Evolutionary conservation across 2,329 filamentous ascomycete genomes (phyloP), one percentile per base, ranked within the genome.

Genomic region (Tolypocladium paradoxum): DNA sequence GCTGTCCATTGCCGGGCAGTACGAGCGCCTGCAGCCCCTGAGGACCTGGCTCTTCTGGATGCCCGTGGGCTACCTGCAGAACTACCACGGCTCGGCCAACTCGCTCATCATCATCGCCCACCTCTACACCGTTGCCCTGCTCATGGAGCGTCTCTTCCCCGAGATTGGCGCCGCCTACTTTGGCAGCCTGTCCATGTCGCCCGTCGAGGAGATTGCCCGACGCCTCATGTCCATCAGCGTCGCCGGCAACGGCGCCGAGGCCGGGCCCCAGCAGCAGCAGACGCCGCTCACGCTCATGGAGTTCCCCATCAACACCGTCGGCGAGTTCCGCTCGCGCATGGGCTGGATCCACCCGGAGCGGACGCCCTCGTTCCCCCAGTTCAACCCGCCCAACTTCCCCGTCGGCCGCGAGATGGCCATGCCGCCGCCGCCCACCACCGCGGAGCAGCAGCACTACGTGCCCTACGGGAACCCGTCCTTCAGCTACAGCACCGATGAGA

Each of bases 21-120:
- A 96, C 66, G 87, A 90, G 63, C 87, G 91, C 58, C 81, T 97
- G 12, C 91, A 95, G 58, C 85, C 89, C 11, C 79, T 99, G 55
- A 82, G 91, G 53, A 88, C 88, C 61, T 96, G 92, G 90, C 81
- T 97, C 18, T 96, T 97, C 71, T 97, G 92, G 90, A 82, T 96
- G 53, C 93, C 93, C 1, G 84, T 96, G 35, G 83, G 84, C 59
- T 86, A 91, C 61, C 78, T 96, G 29, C 86, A 92, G 65, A 83
- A 84, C 58, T 87, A 85, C 48, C 83, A 85, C 50, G 82, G 82
- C 36, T 90, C 92, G 59, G 80, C 88, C 27, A 88, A 82, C 55
- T 86, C 90, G 1, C 77, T 96, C 59, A 77, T 95, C 51, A 84
- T 95, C 57, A 84, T 97, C 52, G 88, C 90, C 12, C 88, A 97